Conservation (phyloP, 2,329 filamentous ascomycete genomes). For the Tympanopsis confertula region DNA sequence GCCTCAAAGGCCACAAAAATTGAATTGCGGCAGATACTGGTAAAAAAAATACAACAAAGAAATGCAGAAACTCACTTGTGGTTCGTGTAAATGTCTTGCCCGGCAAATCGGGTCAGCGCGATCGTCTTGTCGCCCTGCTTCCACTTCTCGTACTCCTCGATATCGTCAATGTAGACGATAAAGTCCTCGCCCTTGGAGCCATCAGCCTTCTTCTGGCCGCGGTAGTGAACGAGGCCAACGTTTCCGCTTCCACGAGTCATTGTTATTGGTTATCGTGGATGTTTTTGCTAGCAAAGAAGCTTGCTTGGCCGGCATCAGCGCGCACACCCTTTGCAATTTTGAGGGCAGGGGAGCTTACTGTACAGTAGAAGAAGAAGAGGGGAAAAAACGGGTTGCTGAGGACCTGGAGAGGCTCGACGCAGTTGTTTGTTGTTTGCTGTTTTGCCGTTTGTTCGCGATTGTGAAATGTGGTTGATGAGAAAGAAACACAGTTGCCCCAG, state of each 20-base stretch:
- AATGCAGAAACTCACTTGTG: constrained; percentile 57
- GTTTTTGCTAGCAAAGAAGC: constrained; percentile 2
- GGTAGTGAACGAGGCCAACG: constrained; percentile 74
- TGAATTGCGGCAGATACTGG: too few relatives aligned
- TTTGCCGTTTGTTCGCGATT: too few relatives aligned
- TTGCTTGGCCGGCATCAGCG: constrained; percentile 5
- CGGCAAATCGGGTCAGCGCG: constrained; percentile 69
- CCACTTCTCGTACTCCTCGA: constrained; percentile 67
- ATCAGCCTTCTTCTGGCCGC: constrained; percentile 59
- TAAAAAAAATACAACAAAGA: background rate
- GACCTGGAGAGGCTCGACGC: too few relatives aligned
- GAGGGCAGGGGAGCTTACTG: constrained; percentile 5
- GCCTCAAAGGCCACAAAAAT: too few relatives aligned
- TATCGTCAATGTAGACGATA: constrained; percentile 46
- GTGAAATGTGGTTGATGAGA: too few relatives aligned
- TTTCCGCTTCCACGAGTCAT: constrained; percentile 64
- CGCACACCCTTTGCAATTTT: too few relatives aligned
- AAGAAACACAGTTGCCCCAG: too few relatives aligned
- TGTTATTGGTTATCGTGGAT: constrained; percentile 13
- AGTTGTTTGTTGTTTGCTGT: too few relatives aligned
- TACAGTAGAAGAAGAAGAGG: too few relatives aligned
- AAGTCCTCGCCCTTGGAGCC: constrained; percentile 46
- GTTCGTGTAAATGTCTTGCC: constrained; percentile 82
- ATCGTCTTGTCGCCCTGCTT: constrained; percentile 63
- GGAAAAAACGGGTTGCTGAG: too few relatives aligned